Evolutionary conservation across 1,284 basidiomycete genomes (phyloP), one percentile per base, ranked within the genome.

Genomic region (Sanghuangporus baumii): DNA sequence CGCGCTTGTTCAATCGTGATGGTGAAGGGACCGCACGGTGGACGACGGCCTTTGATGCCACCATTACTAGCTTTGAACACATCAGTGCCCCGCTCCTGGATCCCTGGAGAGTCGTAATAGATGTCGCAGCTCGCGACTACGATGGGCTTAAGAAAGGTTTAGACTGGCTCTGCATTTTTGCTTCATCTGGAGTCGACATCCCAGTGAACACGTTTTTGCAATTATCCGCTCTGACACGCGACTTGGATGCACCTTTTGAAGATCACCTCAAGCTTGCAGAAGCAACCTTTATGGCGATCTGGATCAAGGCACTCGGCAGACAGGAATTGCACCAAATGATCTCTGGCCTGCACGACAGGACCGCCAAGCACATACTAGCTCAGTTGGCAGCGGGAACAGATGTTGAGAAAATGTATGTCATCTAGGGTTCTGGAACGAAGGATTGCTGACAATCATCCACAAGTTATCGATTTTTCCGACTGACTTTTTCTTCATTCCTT

Each of bases 101-200:
- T 70, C 85, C 87, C 9, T 84, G 89, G 79, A 74, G 77, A 41
- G 74, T 82, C 6, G 73, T 89, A 5, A 73, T 78, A 18, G 74
- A 75, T 37, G 73, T 78, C 6, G 82, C 83, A 0, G 75, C 74
- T 2, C 73, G 77, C 59, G 77, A 76, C 20, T 69, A 72, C 43
- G 74, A 79, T 5, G 82, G 82, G 5, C 74, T 87, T 43, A 72
- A 74, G 18, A 78, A 77, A 36, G 81, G 81, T 38, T 74, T 90
- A 46, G 75, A 78, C 56, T 91, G 89, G 86, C 77, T 93, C 37
- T 79, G 81, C 37, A 75, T 88, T 23, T 78, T 91, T 66, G 78
- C 88, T 11, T 77, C 78, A 55, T 90, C 89, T 2, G 89, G 87
- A 0, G 81, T 91, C 14, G 84, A 88, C 36, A 78, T 93, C 16